Conservation (phyloP, 2,329 filamentous ascomycete genomes). For the Ceratocystis alfenasii region DNA sequence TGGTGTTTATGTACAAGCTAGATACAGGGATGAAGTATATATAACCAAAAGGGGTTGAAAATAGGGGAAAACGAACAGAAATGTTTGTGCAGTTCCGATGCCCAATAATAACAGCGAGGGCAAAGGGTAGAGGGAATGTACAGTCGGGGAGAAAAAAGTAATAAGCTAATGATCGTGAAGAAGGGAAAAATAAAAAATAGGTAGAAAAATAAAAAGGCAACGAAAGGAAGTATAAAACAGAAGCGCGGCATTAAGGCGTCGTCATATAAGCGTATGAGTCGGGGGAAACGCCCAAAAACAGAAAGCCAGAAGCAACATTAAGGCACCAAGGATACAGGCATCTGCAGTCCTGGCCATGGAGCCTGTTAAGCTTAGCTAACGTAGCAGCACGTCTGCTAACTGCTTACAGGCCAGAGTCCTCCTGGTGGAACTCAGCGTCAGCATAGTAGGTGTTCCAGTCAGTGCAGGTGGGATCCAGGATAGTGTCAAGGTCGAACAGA, state of each 20-base stretch:
- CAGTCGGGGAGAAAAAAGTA: not conserved
- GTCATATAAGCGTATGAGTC: not conserved
- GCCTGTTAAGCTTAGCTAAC: not conserved
- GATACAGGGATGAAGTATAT: constrained; percentile 4
- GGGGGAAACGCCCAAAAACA: not conserved
- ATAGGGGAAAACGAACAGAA: not conserved
- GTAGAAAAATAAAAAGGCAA: not conserved
- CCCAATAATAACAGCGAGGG: not conserved
- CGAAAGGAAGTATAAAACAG: not conserved
- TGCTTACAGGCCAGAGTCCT: constrained; percentile 23
- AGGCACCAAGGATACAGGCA: not conserved
- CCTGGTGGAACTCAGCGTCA: constrained; percentile 22
- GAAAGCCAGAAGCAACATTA: not conserved
- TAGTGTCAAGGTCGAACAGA: constrained; percentile 20
- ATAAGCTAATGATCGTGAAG: not conserved
- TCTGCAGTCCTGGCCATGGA: not conserved
- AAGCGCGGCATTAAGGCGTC: not conserved
- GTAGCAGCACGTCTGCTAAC: not conserved
- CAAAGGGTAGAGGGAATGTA: not conserved
- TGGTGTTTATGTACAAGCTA: constrained; percentile 5
- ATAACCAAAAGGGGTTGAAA: not conserved
- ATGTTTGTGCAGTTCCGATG: not conserved
- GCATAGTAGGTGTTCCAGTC: constrained; percentile 23
- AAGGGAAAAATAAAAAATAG: not conserved
- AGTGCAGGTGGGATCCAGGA: constrained; percentile 21